Conservation (phyloP, 2,329 filamentous ascomycete genomes). For the Fusarium clavum region DNA sequence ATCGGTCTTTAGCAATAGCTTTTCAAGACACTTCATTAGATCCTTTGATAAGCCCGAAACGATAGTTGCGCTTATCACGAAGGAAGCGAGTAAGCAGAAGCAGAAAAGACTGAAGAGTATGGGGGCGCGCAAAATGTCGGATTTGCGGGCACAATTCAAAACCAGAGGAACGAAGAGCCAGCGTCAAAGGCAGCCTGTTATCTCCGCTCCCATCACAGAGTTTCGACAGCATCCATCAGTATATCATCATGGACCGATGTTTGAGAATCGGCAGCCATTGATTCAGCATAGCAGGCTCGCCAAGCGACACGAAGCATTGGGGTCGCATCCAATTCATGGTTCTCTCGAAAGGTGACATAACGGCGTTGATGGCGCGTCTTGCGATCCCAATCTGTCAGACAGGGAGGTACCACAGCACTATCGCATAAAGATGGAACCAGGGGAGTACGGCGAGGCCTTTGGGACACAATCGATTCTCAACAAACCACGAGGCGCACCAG, state of each 20-base stretch:
- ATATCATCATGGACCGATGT: neutral
- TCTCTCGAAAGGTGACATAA: too few relatives aligned
- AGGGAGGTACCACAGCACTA: neutral
- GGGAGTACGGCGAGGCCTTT: neutral
- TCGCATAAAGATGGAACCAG: neutral
- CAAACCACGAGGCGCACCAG: too few relatives aligned
- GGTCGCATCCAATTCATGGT: constrained; percentile 6
- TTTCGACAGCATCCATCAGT: neutral
- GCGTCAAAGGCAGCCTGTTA: neutral
- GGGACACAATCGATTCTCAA: too few relatives aligned
- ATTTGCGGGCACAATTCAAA: neutral
- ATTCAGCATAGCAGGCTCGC: neutral
- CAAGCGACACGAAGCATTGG: neutral
- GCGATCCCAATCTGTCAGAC: neutral
- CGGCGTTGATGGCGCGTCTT: neutral
- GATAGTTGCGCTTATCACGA: constrained; percentile 5
- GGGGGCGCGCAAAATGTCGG: neutral
- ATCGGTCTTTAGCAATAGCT: neutral
- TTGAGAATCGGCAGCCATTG: neutral
- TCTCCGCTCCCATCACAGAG: neutral
- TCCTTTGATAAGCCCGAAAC: neutral
- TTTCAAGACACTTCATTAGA: neutral
- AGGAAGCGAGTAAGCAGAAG: neutral
- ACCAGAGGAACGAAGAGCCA: neutral
- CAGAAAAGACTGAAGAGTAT: neutral